Base-by-base conservation (phyloP, 208 protist genomes). In the Crithidia sp. region DNA sequence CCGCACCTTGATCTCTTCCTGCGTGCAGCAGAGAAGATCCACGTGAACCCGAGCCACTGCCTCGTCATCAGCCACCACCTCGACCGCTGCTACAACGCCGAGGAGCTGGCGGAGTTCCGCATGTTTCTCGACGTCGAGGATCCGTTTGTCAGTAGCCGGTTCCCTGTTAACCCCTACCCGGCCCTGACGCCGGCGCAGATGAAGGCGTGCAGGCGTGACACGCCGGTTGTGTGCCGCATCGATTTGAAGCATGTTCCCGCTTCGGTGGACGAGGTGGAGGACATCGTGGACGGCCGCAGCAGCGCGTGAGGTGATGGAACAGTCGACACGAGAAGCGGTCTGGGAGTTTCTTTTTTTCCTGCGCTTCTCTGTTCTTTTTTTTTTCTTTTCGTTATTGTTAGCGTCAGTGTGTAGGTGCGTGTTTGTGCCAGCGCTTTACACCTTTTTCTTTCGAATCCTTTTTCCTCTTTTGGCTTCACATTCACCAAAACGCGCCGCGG, bases 111-210 rank as follows among this genome's bases (percentile, higher is more conserved):
- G 0, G 36, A 76, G 60, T 97, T 96, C 58, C 86, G 87, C 55
- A 97, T 95, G 93, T 93, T 97, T 62, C 81, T 97, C 57, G 91
- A 97, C 63, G 83, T 97, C 16, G 90, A 97, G 61, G 89, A 94
- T 36, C 85, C 81, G 2, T 97, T 97, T 85, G 87, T 91, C 43
- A 90, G 85, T 63, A 81, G 64, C 16, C 86, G 82, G 14, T 76
- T 87, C 14, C 45, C 65, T 12, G 10, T 71, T 5, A 60, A 66
- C 14, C 58, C 81, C 36, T 93, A 95, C 69, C 89, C 92, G 10
- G 64, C 74, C n/a, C 62, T 92, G 61, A 67, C 57, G 43, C 36
- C 65, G 4, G 68, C 83, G 28, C 54, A 79, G 53, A 74, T 58
- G 17, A 67, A 54, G n/a, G 63, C 45, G 36, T 63, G 36, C n/a